Conservation (phyloP, 306 rosid species). For the Spatholobus suberectus region DNA sequence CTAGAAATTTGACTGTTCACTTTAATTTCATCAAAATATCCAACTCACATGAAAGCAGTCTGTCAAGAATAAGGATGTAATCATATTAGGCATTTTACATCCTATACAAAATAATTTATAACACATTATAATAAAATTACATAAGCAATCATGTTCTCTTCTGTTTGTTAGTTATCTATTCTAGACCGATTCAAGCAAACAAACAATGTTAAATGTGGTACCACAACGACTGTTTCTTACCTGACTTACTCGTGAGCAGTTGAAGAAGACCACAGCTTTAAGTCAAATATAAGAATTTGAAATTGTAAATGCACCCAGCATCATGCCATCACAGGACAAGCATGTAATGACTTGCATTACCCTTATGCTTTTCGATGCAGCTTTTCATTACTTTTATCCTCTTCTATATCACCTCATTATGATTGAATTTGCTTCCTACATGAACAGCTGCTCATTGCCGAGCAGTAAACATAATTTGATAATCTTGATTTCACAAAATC, state of each 20-base stretch:
- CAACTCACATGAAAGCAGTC: constrained; percentile 9
- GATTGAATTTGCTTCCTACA: constrained; percentile 23
- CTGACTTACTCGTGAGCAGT: constrained; percentile 3
- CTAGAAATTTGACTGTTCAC: constrained; percentile 21
- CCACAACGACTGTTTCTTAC: background rate
- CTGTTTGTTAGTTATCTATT: background rate
- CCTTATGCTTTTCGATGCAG: constrained; percentile 21
- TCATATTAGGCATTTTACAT: background rate
- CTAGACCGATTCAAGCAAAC: constrained; percentile 32
- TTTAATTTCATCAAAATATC: constrained; percentile 29
- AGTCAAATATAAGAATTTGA: constrained; percentile 30
- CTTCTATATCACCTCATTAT: constrained; percentile 13
- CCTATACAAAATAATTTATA: constrained; percentile 21
- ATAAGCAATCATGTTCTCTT: constrained; percentile 17
- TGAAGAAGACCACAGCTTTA: constrained; percentile 30
- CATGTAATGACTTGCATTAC: constrained; percentile 21
- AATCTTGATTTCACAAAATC: constrained; percentile 30
- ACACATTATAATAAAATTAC: constrained; percentile 31
- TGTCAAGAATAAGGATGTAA: constrained; percentile 7
- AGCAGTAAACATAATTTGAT: constrained; percentile 12
- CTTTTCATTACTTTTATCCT: constrained; percentile 28
- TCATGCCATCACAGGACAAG: constrained; percentile 36
- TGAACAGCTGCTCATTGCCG: constrained; percentile 25
- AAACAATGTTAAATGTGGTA: constrained; percentile 6
- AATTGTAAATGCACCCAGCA: constrained; percentile 25